These are phyloP conservation scores for Pseudocercospora eumusae DNA, from an alignment of 2,329 filamentous ascomycete species.

Conservation along the genomic window DNA sequence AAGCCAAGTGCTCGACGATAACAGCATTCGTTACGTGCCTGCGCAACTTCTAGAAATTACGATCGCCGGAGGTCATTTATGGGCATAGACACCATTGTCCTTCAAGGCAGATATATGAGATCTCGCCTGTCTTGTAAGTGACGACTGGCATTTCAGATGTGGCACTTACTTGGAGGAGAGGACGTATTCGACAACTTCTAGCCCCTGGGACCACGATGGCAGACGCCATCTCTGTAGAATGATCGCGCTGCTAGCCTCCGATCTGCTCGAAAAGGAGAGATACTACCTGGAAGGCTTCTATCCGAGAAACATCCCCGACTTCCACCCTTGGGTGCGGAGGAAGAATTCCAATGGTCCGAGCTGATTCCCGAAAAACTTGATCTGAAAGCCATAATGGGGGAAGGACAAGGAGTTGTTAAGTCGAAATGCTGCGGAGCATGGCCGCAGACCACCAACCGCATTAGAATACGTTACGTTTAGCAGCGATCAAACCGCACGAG, in stretches of 20 bases:
- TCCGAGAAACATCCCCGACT: background rate
- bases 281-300: background rate
- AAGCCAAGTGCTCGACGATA: slow-evolving; percentile 1
- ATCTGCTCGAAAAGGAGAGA: background rate
- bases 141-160: background rate
- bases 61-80: slow-evolving; percentile 10
- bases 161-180: background rate
- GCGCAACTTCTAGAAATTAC: background rate
- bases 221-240: background rate
- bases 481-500: too few species aligned
- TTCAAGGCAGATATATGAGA: slow-evolving; percentile 8
- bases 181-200: background rate
- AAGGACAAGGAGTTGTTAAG: background rate
- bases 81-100: background rate
- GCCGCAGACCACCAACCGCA: too few species aligned
- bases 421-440: background rate
- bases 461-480: too few species aligned
- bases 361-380: background rate
- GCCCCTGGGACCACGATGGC: background rate
- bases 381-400: background rate
- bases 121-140: slow-evolving; percentile 2
- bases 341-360: background rate
- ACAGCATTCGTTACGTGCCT: background rate
- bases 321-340: background rate
- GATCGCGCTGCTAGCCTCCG: background rate